Evolutionary conservation across 306 rosid genomes (phyloP).

Genomic region (Leucaena leucocephala): DNA sequence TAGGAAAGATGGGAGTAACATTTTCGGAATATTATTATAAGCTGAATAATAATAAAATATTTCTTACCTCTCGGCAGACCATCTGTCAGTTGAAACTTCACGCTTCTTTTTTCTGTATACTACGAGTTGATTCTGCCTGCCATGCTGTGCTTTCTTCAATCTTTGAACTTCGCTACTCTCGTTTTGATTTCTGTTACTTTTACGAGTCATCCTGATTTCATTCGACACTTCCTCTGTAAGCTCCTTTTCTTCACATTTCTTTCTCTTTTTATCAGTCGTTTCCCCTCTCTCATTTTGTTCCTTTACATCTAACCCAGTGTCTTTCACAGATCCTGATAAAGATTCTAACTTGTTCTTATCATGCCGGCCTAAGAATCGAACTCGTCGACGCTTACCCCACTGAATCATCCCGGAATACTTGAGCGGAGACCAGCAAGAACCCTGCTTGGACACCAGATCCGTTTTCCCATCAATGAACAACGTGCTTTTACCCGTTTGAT

Average conservation of each 20-base stretch:
- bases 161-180: slow-evolving; percentile 30
- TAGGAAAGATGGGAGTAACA: not conserved
- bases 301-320: not conserved
- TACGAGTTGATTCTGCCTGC: slow-evolving; percentile 42
- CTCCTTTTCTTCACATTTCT: slow-evolving; percentile 39
- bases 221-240: slow-evolving; percentile 22
- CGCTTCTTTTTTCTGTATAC: slow-evolving; percentile 44
- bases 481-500: slow-evolving; percentile 30
- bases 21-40: not conserved
- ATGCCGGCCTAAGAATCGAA: slow-evolving; percentile 60
- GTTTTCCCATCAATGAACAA: slow-evolving; percentile 30
- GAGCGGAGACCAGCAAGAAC: slow-evolving; percentile 67
- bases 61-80: slow-evolving; percentile 52
- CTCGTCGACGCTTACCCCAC: slow-evolving; percentile 81
- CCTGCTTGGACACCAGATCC: slow-evolving; percentile 50
- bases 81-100: slow-evolving; percentile 57
- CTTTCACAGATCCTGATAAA: slow-evolving; percentile 30
- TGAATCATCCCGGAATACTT: slow-evolving; percentile 66
- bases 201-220: slow-evolving; percentile 43
- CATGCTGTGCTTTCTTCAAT: slow-evolving; percentile 30
- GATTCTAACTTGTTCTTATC: slow-evolving; percentile 48
- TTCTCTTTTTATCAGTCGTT: slow-evolving; percentile 31
- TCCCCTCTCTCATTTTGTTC: slow-evolving; percentile 14
- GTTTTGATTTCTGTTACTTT: slow-evolving; percentile 47
- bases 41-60: not conserved